phyloP scores from a whole-genome alignment of 2,329 filamentous ascomycete species.

The Colletotrichum tropicale region DNA sequence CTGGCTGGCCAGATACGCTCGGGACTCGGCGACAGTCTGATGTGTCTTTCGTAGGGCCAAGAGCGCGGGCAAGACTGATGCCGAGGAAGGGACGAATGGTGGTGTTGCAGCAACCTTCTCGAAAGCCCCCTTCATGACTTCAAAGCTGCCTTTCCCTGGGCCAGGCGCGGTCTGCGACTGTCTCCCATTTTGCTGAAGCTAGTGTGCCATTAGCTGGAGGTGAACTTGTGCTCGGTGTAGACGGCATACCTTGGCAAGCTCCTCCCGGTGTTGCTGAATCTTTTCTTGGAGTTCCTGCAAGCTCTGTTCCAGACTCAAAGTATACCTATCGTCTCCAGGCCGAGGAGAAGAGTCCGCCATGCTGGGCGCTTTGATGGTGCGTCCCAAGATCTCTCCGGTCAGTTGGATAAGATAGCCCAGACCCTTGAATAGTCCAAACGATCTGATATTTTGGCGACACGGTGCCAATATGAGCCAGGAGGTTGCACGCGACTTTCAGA shows the following conservation, averaged over 20 bases:
- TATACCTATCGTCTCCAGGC: constrained; percentile 41
- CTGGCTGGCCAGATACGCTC: constrained; percentile 57
- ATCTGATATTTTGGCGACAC: constrained; percentile 8
- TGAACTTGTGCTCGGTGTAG: background rate
- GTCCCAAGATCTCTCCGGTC: background rate
- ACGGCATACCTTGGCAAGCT: constrained; percentile 36
- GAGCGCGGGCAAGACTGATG: constrained; percentile 73
- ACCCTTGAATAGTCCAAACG: constrained; percentile 6
- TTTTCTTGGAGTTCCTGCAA: constrained; percentile 68
- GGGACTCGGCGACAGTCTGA: constrained; percentile 67
- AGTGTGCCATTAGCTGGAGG: background rate
- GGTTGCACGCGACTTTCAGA: background rate
- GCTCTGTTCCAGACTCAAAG: constrained; percentile 67
- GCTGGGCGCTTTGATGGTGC: background rate
- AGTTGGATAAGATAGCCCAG: background rate
- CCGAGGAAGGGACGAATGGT: constrained; percentile 68
- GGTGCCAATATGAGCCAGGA: background rate
- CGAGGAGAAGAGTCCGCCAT: background rate
- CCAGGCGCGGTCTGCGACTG: background rate
- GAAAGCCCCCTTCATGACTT: constrained; percentile 69
- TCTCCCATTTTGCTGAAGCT: constrained; percentile 24
- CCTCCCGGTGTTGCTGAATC: constrained; percentile 58
- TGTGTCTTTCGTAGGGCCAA: constrained; percentile 73
- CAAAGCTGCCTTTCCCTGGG: constrained; percentile 31
- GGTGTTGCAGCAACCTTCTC: constrained; percentile 64